Conservation (phyloP, 2,329 filamentous ascomycete species). For the Pseudovirgaria hyperparasitica region DNA sequence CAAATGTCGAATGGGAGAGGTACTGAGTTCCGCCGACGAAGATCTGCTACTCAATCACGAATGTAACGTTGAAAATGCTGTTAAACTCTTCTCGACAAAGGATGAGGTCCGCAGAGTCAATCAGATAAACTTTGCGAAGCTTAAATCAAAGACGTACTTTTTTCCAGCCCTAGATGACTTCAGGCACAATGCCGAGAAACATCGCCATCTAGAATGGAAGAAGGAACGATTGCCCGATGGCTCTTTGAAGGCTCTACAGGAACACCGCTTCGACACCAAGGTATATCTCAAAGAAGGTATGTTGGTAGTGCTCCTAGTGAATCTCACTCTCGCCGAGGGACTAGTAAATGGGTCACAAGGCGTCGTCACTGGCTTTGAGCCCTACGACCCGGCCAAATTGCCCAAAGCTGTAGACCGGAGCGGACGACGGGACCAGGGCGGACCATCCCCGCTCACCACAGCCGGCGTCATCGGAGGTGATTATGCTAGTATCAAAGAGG, state of each 20-base stretch:
- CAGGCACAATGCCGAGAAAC: slow-evolving; percentile 16
- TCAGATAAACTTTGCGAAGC: slow-evolving; percentile 17
- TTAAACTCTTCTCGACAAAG: slow-evolving; percentile 33
- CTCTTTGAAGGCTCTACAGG: slow-evolving; percentile 23
- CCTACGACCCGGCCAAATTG: slow-evolving; percentile 16
- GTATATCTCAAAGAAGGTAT: slow-evolving; percentile 38
- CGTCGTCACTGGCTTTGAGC: slow-evolving; percentile 23
- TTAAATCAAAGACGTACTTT: slow-evolving; percentile 11
- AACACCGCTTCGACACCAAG: slow-evolving; percentile 34
- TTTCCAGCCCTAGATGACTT: slow-evolving; percentile 31
- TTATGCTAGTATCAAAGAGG: slow-evolving; percentile 23
- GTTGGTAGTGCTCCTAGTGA: slow-evolving; percentile 40
- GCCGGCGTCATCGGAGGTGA: slow-evolving; percentile 20
- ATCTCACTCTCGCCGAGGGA: slow-evolving; percentile 25
- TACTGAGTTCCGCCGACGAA: slow-evolving; percentile 25
- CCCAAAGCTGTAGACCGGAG: slow-evolving; percentile 10
- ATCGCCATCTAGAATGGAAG: slow-evolving; percentile 11
- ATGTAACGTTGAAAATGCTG: slow-evolving; percentile 29
- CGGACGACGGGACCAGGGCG: neutral
- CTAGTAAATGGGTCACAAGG: slow-evolving; percentile 25
- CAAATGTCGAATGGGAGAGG: slow-evolving; percentile 37
- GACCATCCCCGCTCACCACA: neutral
- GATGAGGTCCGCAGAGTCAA: slow-evolving; percentile 21
- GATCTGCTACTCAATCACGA: slow-evolving; percentile 34
- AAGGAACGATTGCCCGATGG: slow-evolving; percentile 8